A percentile compares a stretch with the other conserved stretches of the same genome.
Evolutionary conservation across 192 early-diverging fungal genomes (phyloP).

Genomic region (Gaertneriomyces semiglobifer): DNA sequence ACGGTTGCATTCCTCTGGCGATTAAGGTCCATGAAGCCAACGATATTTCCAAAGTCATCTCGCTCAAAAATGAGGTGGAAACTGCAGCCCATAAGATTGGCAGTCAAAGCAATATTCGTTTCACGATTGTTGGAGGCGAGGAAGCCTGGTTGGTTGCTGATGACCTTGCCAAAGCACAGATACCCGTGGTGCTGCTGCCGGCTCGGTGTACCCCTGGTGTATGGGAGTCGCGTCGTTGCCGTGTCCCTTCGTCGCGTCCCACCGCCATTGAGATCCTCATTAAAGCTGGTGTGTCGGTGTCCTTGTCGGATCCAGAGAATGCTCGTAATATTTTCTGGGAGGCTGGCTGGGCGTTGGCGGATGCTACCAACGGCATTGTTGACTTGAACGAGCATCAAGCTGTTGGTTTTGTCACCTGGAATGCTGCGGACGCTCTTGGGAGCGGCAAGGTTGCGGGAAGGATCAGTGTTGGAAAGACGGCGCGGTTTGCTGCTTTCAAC

Average conservation of each 20-base stretch:
- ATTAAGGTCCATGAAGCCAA: constrained; percentile 28
- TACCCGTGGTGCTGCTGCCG: constrained; percentile 65
- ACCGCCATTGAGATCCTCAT: constrained; percentile 53
- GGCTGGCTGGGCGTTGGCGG: constrained; percentile 64
- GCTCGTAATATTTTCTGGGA: constrained; percentile 71
- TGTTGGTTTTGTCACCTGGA: constrained; percentile 67
- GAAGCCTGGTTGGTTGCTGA: constrained; percentile 65
- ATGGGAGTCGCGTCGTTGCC: constrained; percentile 61
- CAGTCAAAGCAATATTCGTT: constrained; percentile 14
- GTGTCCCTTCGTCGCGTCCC: constrained; percentile 48
- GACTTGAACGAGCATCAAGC: constrained; percentile 44
- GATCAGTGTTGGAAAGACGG: constrained; percentile 31
- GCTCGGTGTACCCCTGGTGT: constrained; percentile 59
- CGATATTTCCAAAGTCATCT: constrained; percentile 66
- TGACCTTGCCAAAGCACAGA: constrained; percentile 49
- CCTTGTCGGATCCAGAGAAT: constrained; percentile 53
- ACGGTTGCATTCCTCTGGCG: neutral
- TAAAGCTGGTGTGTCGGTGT: constrained; percentile 60
- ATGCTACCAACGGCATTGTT: constrained; percentile 19
- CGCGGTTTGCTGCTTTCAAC: constrained; percentile 59
- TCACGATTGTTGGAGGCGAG: constrained; percentile 60
- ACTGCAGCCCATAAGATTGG: no score
- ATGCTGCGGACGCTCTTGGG: constrained; percentile 55
- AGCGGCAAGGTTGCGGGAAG: constrained; percentile 13
- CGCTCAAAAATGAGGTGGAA: no score